Evolutionary conservation across 495 filamentous ascomycete species (phyloP).

Genomic region (Aspergillus saccharolyticus): DNA sequence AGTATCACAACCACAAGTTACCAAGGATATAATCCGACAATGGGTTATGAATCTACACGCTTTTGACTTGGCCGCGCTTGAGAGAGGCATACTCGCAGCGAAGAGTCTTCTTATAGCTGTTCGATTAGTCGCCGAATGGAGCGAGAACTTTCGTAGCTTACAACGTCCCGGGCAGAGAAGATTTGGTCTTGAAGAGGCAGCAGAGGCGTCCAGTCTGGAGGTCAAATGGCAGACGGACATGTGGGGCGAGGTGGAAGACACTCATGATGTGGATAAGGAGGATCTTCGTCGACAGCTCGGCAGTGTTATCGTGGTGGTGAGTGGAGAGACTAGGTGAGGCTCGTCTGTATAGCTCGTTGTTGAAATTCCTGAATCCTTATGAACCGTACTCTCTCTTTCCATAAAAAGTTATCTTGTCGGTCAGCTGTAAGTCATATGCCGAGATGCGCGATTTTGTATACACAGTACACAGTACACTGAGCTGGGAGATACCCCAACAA

Average conservation of each 20-base stretch:
- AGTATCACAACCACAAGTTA: constrained; percentile 60
- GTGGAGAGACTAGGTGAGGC: constrained; percentile 43
- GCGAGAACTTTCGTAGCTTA: constrained; percentile 56
- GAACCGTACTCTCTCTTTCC: background rate
- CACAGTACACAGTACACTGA: too few relatives aligned
- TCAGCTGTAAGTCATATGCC: too few relatives aligned
- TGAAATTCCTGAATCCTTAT: background rate
- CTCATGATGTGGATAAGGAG: constrained; percentile 94
- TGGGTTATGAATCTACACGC: constrained; percentile 70
- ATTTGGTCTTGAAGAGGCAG: constrained; percentile 60
- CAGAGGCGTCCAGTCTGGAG: constrained; percentile 72
- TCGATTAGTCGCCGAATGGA: constrained; percentile 83
- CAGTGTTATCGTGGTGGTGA: constrained; percentile 74
- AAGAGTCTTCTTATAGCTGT: constrained; percentile 80
- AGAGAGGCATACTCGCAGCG: constrained; percentile 73
- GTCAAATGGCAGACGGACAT: constrained; percentile 82
- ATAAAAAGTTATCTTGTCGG: background rate
- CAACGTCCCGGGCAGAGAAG: constrained; percentile 29
- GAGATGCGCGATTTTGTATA: too few relatives aligned
- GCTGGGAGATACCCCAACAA: background rate
- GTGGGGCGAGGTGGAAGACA: constrained; percentile 98
- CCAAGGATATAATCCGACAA: constrained; percentile 65
- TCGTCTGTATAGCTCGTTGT: background rate
- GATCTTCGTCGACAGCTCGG: constrained; percentile 86
- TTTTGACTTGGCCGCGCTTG: constrained; percentile 81